Conservation (phyloP, 2,329 filamentous ascomycete species). For the Cadophora sp. region DNA sequence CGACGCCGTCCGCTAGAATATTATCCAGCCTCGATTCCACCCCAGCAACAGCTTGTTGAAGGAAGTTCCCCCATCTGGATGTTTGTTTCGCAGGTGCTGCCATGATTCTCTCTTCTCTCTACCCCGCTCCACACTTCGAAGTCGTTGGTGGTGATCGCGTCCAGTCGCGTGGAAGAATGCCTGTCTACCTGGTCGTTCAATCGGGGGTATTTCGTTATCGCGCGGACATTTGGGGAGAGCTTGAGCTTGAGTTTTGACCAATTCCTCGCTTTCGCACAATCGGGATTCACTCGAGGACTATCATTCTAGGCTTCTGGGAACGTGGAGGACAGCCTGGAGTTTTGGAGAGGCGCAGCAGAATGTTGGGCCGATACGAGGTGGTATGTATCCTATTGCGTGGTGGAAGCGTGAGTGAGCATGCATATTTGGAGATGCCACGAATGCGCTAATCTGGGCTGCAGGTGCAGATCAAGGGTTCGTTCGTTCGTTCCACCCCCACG, state of each 20-base stretch:
- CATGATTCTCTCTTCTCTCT: slow-evolving; percentile 37
- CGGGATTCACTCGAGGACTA: background rate
- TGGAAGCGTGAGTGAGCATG: slow-evolving; percentile 11
- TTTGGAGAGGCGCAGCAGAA: slow-evolving; percentile 18
- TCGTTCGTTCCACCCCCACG: slow-evolving; percentile 20
- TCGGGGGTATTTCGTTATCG: slow-evolving; percentile 10
- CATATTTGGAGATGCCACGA: slow-evolving; percentile 30
- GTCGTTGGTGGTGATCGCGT: slow-evolving; percentile 20
- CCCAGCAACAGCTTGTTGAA: slow-evolving; percentile 90
- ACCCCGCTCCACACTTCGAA: slow-evolving; percentile 17
- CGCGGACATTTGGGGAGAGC: background rate
- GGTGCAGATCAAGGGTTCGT: slow-evolving; percentile 18
- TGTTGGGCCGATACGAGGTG: slow-evolving; percentile 18
- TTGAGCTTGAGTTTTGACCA: background rate
- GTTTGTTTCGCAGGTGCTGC: slow-evolving; percentile 50
- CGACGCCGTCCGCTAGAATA: slow-evolving; percentile 83
- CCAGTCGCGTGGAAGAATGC: slow-evolving; percentile 24
- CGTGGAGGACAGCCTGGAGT: slow-evolving; percentile 12
- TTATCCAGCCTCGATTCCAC: slow-evolving; percentile 93
- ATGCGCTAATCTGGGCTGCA: slow-evolving; percentile 10
- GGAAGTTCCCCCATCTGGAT: slow-evolving; percentile 78
- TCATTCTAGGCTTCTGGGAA: background rate
- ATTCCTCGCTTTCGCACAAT: slow-evolving; percentile 2
- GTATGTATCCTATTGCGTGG: slow-evolving; percentile 25
- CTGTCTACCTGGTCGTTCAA: slow-evolving; percentile 12